Percentiles rank a stretch among this genome's conserved stretches.
Conservation (phyloP, 2,329 filamentous ascomycete species). For the Sporothrix globosa region DNA sequence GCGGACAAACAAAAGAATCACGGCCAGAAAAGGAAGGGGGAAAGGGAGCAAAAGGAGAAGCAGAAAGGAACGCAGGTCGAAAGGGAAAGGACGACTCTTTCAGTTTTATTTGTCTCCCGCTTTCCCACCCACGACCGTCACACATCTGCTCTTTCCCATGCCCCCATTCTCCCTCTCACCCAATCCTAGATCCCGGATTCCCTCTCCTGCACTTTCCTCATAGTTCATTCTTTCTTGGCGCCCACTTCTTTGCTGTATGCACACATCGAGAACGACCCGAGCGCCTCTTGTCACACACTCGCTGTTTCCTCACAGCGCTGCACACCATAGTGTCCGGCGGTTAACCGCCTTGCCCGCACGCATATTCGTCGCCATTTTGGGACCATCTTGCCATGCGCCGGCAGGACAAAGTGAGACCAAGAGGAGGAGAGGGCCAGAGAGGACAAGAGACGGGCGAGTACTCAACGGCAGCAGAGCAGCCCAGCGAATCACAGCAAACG, state of each 20-base stretch:
- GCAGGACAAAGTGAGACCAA: background rate
- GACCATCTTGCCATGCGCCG: background rate
- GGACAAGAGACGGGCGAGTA: background rate
- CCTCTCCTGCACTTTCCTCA: background rate
- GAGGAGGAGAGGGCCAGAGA: background rate
- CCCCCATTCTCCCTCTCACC: background rate
- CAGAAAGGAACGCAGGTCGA: background rate
- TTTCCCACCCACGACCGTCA: constrained; percentile 18
- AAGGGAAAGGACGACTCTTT: constrained; percentile 18
- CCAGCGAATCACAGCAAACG: constrained; percentile 3
- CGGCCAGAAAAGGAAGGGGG: background rate
- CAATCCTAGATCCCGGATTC: constrained; percentile 17
- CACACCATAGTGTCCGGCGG: background rate
- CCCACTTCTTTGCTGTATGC: constrained; percentile 6
- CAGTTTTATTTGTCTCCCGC: constrained; percentile 27
- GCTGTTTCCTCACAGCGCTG: background rate
- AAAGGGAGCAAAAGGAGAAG: background rate
- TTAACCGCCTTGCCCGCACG: background rate
- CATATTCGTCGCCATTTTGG: background rate
- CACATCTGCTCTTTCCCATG: background rate
- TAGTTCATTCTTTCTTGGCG: constrained; percentile 25
- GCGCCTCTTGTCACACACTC: constrained; percentile 12
- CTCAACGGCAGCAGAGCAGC: background rate
- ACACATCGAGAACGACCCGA: background rate
- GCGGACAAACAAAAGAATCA: background rate